Conservation (phyloP, 441 rosid genomes). For the Populus hybrid region DNA sequence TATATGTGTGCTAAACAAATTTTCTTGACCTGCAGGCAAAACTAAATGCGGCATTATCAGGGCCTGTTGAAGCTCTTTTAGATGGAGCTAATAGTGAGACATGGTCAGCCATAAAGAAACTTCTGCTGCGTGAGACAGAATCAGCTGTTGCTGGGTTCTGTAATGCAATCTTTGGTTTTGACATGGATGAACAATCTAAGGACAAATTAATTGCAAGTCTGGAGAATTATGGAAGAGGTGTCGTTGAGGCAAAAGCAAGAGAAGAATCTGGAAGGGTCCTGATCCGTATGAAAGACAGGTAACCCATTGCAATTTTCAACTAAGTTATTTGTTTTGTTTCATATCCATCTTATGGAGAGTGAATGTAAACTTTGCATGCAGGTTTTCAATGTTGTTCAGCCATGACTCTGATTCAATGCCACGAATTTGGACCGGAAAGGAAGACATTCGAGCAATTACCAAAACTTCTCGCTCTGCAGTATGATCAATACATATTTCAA, state of each 20-base stretch:
- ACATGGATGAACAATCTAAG: constrained; percentile 62
- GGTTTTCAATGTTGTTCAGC: constrained; percentile 86
- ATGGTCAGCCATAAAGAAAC: constrained; percentile 89
- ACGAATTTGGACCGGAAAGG: constrained; percentile 98
- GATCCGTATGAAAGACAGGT: constrained; percentile 96
- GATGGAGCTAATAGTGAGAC: constrained; percentile 87
- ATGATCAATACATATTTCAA: constrained; percentile 27
- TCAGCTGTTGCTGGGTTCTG: constrained; percentile 70
- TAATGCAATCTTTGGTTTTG: constrained; percentile 72
- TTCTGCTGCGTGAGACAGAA: constrained; percentile 63
- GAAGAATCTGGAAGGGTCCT: constrained; percentile 92
- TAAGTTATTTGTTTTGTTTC: constrained; percentile 16
- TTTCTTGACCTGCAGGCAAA: constrained; percentile 54
- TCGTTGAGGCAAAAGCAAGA: constrained; percentile 85
- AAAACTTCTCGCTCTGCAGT: constrained; percentile 92
- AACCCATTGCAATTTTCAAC: constrained; percentile 12
- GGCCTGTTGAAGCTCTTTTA: constrained; percentile 91
- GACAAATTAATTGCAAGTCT: constrained; percentile 58
- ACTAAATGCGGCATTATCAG: constrained; percentile 67
- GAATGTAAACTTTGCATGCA: constrained; percentile 27
- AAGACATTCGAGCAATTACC: constrained; percentile 94
- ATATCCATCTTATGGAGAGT: not conserved
- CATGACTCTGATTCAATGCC: constrained; percentile 99
- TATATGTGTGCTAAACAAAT: not conserved
- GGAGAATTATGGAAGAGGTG: constrained; percentile 58